These are phyloP conservation scores for Sphagnum contortum DNA, from an alignment of 225 moss, liverwort and hornwort species.

Conservation along the genomic window DNA sequence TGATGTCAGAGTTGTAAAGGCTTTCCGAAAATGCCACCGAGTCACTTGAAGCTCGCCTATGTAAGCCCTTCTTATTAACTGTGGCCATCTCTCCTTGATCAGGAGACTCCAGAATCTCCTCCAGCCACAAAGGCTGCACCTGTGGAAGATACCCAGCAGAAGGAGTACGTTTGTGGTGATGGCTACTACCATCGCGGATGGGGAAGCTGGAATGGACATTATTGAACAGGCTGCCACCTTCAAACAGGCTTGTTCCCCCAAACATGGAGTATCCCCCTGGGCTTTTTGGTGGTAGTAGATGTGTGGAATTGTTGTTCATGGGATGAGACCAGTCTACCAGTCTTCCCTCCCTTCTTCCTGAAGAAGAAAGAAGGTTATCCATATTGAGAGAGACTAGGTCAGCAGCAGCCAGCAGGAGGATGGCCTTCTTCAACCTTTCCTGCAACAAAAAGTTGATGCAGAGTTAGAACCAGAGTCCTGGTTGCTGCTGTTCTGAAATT, in stretches of 20 bases:
- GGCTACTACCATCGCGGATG: slow-evolving; percentile 35
- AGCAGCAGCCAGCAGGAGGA: no score
- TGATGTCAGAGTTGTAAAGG: slow-evolving; percentile 57
- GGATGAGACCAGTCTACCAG: slow-evolving; percentile 94
- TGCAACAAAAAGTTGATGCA: no score
- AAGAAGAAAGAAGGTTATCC: slow-evolving; percentile 21
- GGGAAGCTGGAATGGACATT: slow-evolving; percentile 49
- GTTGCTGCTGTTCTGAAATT: no score
- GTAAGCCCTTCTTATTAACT: slow-evolving; percentile 70
- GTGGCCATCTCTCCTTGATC: slow-evolving; percentile 49
- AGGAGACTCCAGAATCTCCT: slow-evolving; percentile 55
- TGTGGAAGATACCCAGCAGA: slow-evolving; percentile 68
- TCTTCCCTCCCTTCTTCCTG: slow-evolving; percentile 41
- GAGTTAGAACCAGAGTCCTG: no score
- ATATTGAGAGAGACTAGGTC: slow-evolving; percentile 3
- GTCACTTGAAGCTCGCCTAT: slow-evolving; percentile 89
- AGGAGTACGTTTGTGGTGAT: slow-evolving; percentile 60
- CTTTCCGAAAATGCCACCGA: slow-evolving; percentile 84
- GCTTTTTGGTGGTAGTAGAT: slow-evolving; percentile 85
- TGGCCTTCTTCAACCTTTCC: no score
- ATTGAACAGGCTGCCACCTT: slow-evolving; percentile 21
- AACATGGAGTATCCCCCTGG: slow-evolving; percentile 55
- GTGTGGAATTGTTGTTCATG: slow-evolving; percentile 71
- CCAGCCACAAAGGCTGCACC: slow-evolving; percentile 63
- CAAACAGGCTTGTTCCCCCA: slow-evolving; percentile 70